Evolutionary conservation across 495 filamentous ascomycete species (phyloP).

Genomic region (Astrothelium macrocarpum): DNA sequence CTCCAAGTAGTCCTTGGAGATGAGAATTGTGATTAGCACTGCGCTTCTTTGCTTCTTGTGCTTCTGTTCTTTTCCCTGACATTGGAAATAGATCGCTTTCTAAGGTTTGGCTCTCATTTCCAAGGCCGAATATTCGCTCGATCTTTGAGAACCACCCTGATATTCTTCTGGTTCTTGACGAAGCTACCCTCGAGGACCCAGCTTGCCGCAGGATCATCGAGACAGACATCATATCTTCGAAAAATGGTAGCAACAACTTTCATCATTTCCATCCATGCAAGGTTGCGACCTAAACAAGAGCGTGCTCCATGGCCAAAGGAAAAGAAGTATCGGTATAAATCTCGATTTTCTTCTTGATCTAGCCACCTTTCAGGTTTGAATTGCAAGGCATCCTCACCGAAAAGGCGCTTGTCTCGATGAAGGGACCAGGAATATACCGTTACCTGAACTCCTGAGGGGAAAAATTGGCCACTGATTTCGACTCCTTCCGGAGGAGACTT

Average conservation of each 20-base stretch:
- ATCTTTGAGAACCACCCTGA: too few species aligned
- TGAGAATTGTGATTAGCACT: too few species aligned
- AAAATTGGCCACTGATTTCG: slow-evolving; percentile 29
- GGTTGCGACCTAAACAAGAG: background rate
- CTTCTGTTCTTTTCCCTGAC: too few species aligned
- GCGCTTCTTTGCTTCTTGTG: too few species aligned
- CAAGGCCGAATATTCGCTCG: too few species aligned
- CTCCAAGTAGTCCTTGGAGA: too few species aligned
- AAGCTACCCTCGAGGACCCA: background rate
- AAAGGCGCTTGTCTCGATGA: slow-evolving; percentile 17
- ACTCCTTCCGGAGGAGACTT: slow-evolving; percentile 36
- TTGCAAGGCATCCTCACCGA: slow-evolving; percentile 19
- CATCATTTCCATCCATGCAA: background rate
- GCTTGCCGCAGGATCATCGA: background rate
- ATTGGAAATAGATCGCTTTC: too few species aligned
- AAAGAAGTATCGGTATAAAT: background rate
- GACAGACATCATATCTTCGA: background rate
- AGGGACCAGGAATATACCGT: slow-evolving; percentile 19
- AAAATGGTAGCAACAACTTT: background rate
- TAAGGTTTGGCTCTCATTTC: too few species aligned
- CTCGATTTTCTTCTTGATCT: background rate
- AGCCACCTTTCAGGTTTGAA: slow-evolving; percentile 22
- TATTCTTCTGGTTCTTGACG: background rate
- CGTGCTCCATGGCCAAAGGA: background rate
- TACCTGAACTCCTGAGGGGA: slow-evolving; percentile 23